A percentile compares a stretch with the other conserved stretches of the same genome.
These are phyloP conservation scores for Wallacemonas sp. DNA, from an alignment of 208 protist genomes.

Conservation along the genomic window DNA sequence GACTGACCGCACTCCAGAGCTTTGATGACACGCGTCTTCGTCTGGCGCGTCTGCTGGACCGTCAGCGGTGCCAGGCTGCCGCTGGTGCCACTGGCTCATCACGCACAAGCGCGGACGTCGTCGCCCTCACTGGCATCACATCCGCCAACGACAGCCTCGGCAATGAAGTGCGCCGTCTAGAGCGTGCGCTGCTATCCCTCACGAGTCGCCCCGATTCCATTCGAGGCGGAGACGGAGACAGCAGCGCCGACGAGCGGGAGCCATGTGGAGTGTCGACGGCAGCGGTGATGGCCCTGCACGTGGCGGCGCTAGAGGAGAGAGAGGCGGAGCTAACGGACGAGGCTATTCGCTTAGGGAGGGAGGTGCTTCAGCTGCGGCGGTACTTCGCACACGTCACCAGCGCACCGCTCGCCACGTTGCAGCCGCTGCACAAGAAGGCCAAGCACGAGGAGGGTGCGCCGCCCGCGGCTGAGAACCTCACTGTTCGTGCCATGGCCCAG, in stretches of 20 bases:
- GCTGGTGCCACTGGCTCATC: background rate
- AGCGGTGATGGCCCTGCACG: conserved; percentile 6
- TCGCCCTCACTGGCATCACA: background rate
- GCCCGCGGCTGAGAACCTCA: no score
- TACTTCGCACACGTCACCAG: no score
- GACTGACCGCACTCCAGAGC: background rate
- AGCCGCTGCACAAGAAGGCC: background rate
- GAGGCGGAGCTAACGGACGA: conserved; percentile 7
- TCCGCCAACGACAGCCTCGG: conserved; percentile 1
- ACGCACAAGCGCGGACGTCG: background rate
- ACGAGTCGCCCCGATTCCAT: background rate
- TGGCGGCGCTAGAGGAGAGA: conserved; percentile 23
- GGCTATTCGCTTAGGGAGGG: conserved; percentile 14
- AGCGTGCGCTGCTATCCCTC: conserved; percentile 4
- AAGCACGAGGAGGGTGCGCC: background rate
- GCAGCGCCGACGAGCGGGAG: background rate
- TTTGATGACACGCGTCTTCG: background rate
- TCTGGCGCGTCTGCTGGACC: conserved; percentile 17
- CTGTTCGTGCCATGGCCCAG: background rate
- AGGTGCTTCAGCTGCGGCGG: conserved; percentile 22
- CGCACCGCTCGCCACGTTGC: background rate
- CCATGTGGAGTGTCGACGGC: background rate
- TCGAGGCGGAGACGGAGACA: background rate
- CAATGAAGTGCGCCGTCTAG: background rate
- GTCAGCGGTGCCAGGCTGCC: background rate